Conservation (phyloP, 495 filamentous ascomycete species). For the Aspergillus incahuasiensis region DNA sequence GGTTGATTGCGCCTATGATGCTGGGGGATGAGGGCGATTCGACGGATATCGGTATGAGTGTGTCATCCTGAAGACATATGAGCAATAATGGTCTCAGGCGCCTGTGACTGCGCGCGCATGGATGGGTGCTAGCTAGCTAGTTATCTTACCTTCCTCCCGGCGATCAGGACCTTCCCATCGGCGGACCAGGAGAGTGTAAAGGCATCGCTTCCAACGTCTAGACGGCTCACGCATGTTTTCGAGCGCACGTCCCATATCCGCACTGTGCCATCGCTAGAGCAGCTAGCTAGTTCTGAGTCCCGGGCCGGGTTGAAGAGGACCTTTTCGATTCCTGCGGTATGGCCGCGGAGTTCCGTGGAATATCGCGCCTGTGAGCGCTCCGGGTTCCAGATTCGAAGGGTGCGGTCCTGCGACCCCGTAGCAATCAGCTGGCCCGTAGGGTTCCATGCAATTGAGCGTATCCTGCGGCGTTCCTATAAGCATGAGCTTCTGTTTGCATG, state of each 20-base stretch:
- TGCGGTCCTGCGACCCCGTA: slow-evolving; percentile 75
- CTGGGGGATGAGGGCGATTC: slow-evolving; percentile 39
- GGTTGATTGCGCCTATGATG: slow-evolving; percentile 17
- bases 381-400: slow-evolving; percentile 87
- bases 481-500: background rate
- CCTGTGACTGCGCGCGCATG: background rate
- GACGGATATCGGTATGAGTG: slow-evolving; percentile 58
- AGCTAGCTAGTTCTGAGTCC: slow-evolving; percentile 83
- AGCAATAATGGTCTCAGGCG: too few species aligned
- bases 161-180: slow-evolving; percentile 76
- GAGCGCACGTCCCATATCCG: slow-evolving; percentile 91
- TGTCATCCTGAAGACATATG: too few species aligned
- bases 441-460: slow-evolving; percentile 84
- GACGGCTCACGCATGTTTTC: slow-evolving; percentile 70
- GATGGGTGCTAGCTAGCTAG: too few species aligned
- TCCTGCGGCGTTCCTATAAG: slow-evolving; percentile 31
- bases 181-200: slow-evolving; percentile 84
- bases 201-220: slow-evolving; percentile 76
- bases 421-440: slow-evolving; percentile 81
- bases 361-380: slow-evolving; percentile 75
- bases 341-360: slow-evolving; percentile 82
- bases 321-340: slow-evolving; percentile 71
- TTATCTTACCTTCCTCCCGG: slow-evolving; percentile 72
- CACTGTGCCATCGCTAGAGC: slow-evolving; percentile 78
- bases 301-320: slow-evolving; percentile 85